A percentile compares a stretch with the other conserved stretches of the same genome.
Evolutionary conservation across 768 basidiomycete genomes (phyloP).

Genomic region (Tephrocybe sp.): DNA sequence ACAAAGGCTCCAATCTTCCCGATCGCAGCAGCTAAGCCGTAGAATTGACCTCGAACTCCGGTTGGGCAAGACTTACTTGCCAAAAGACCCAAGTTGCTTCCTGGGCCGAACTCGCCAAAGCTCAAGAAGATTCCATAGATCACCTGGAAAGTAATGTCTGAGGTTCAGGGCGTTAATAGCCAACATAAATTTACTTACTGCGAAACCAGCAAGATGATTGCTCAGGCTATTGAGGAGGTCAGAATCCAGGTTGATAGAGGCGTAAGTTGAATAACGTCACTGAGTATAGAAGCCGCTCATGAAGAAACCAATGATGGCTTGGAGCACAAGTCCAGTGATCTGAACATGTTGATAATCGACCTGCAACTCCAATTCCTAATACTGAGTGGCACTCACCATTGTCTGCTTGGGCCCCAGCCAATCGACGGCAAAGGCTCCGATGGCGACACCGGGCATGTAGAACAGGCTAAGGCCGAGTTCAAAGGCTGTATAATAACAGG

Average conservation of each 20-base stretch:
- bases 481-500: constrained; percentile 10
- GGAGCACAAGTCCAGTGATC: constrained; percentile 65
- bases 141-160: constrained; percentile 40
- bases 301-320: constrained; percentile 80
- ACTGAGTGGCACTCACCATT: constrained; percentile 49
- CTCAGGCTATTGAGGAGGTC: constrained; percentile 39
- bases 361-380: neutral
- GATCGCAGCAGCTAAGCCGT: constrained; percentile 81
- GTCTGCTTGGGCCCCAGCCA: constrained; percentile 72
- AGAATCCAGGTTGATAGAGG: neutral
- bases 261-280: constrained; percentile 24
- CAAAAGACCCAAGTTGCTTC: constrained; percentile 82
- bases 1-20: constrained; percentile 85
- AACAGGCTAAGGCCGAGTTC: constrained; percentile 23
- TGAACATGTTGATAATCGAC: constrained; percentile 19
- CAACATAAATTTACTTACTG: constrained; percentile 37
- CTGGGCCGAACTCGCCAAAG: constrained; percentile 88
- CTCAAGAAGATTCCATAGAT: constrained; percentile 90
- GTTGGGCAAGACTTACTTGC: constrained; percentile 87
- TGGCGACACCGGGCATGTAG: constrained; percentile 51
- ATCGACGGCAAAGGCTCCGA: constrained; percentile 76
- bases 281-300: constrained; percentile 80
- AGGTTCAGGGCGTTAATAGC: neutral
- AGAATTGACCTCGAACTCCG: constrained; percentile 81
- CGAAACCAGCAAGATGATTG: constrained; percentile 68